phyloP scores from a whole-genome alignment of 192 early-diverging fungal genomes.

The Umbelopsis vinacea region DNA sequence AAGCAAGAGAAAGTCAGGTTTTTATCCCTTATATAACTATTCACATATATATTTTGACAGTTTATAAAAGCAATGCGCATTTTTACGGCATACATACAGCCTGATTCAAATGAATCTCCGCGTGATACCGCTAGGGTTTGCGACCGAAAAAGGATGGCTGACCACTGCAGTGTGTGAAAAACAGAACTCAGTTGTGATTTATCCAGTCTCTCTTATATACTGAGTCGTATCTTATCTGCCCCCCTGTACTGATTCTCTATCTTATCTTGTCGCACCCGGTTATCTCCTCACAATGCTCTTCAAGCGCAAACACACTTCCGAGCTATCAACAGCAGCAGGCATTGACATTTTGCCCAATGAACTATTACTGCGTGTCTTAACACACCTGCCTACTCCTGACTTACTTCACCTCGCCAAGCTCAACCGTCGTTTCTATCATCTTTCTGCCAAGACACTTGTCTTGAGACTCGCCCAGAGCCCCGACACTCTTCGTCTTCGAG shows the following conservation, averaged over 20 bases:
- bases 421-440: constrained; percentile 4
- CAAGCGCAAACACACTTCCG: constrained; percentile 8
- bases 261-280: constrained; percentile 18
- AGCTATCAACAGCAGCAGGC: background rate
- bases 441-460: background rate
- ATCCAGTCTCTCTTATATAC: background rate
- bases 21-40: too few relatives aligned
- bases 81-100: too few relatives aligned
- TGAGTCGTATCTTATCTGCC: constrained; percentile 1
- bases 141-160: background rate
- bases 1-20: too few relatives aligned
- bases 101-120: too few relatives aligned
- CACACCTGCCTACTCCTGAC: constrained; percentile 24
- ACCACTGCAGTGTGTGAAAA: background rate
- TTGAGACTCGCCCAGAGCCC: constrained; percentile 11
- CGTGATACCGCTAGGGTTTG: too few relatives aligned
- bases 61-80: too few relatives aligned
- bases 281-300: constrained; percentile 16
- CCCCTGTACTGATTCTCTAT: constrained; percentile 3
- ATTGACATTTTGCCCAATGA: constrained; percentile 24
- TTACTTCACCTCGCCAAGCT: constrained; percentile 14
- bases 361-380: constrained; percentile 20
- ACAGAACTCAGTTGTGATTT: background rate
- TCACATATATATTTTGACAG: too few relatives aligned
- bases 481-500: constrained; percentile 22